Conservation (phyloP, 768 basidiomycete species). For the Amanita phalloides region DNA sequence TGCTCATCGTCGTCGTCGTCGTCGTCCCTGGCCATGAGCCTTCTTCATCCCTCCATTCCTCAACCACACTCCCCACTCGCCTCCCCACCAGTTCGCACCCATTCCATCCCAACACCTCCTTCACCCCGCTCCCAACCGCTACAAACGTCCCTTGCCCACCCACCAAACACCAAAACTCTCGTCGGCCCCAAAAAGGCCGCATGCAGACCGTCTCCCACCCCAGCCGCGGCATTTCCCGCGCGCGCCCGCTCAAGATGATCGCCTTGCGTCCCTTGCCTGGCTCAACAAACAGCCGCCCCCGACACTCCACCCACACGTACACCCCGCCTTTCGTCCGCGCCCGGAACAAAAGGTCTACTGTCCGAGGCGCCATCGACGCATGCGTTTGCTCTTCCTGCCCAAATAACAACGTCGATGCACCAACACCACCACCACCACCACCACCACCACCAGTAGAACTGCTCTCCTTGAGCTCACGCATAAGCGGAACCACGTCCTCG, state of each 20-base stretch:
- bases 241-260: conserved; percentile 80
- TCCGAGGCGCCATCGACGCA: conserved; percentile 26
- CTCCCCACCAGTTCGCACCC: conserved; percentile 42
- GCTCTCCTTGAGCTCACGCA: conserved; percentile 83
- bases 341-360: conserved; percentile 80
- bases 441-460: too few species aligned
- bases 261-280: conserved; percentile 92
- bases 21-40: too few species aligned
- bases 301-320: conserved; percentile 86
- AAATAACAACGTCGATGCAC: too few species aligned
- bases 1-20: too few species aligned
- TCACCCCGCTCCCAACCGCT: conserved; percentile 35
- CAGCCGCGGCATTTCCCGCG: conserved; percentile 52
- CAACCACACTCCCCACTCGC: conserved; percentile 24
- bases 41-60: background rate
- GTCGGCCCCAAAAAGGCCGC: conserved; percentile 13
- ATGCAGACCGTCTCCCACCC: conserved; percentile 44
- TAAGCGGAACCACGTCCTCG: conserved; percentile 82
- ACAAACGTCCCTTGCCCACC: conserved; percentile 36
- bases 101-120: conserved; percentile 59
- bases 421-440: too few species aligned
- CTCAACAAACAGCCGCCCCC: conserved; percentile 85
- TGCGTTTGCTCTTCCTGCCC: background rate
- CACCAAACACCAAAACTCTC: conserved; percentile 47
- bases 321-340: conserved; percentile 52